Conservation (phyloP, 805 yeast species). For the Starmerella khaoyaiensis region DNA sequence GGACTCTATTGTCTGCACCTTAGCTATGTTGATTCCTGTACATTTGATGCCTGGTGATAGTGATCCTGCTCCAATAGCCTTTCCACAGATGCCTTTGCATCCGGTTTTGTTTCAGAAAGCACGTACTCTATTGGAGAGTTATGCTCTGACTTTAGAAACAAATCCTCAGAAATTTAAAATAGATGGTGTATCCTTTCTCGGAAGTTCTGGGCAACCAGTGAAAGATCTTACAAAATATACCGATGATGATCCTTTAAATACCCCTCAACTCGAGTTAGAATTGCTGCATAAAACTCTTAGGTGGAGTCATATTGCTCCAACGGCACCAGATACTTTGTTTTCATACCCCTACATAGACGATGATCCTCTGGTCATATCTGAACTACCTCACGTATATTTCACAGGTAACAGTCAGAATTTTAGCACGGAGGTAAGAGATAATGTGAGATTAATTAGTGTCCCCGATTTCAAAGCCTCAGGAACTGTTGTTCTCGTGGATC, state of each 20-base stretch:
- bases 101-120: constrained; percentile 48
- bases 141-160: constrained; percentile 36
- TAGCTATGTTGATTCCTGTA: constrained; percentile 51
- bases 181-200: constrained; percentile 39
- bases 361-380: constrained; percentile 70
- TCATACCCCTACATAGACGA: constrained; percentile 64
- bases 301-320: constrained; percentile 85
- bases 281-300: constrained; percentile 53
- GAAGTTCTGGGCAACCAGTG: constrained; percentile 76
- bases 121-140: constrained; percentile 31
- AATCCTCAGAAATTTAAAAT: constrained; percentile 56
- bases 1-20: constrained; percentile 44
- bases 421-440: constrained; percentile 25
- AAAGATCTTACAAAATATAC: constrained; percentile 62
- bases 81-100: constrained; percentile 90
- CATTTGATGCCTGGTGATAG: constrained; percentile 70
- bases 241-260: background rate
- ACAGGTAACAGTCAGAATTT: constrained; percentile 71
- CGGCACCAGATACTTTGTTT: constrained; percentile 91
- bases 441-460: constrained; percentile 46
- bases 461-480: constrained; percentile 63
- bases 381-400: constrained; percentile 75
- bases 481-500: constrained; percentile 48
- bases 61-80: constrained; percentile 72
- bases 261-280: constrained; percentile 29